Conservation (phyloP, 257 asterid genomes). For the Scutellaria baicalensis region DNA sequence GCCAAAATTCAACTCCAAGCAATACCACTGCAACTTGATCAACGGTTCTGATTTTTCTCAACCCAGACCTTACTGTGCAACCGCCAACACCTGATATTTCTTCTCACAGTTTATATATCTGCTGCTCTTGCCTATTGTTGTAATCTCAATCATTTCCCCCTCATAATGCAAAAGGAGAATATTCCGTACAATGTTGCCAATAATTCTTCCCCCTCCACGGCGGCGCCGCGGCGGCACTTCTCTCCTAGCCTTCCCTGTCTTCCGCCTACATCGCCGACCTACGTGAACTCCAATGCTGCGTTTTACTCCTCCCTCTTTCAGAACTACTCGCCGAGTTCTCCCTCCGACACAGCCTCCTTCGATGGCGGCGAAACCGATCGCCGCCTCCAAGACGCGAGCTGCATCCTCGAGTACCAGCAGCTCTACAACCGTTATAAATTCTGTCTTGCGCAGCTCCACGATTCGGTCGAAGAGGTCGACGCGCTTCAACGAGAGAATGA, state of each 20-base stretch:
- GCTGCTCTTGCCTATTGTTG: background rate
- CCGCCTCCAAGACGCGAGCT: constrained; percentile 37
- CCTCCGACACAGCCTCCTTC: constrained; percentile 39
- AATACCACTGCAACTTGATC: background rate
- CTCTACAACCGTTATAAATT: constrained; percentile 60
- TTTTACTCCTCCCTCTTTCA: constrained; percentile 44
- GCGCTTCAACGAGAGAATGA: constrained; percentile 57
- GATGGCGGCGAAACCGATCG: constrained; percentile 40
- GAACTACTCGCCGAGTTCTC: constrained; percentile 31
- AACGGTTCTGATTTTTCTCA: constrained; percentile 1
- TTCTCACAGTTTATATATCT: constrained; percentile 16
- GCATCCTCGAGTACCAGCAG: constrained; percentile 63
- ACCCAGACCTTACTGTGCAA: background rate
- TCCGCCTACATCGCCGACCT: constrained; percentile 39
- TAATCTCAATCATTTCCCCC: background rate
- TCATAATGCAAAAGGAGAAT: constrained; percentile 38
- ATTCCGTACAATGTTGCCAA: constrained; percentile 18
- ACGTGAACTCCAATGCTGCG: constrained; percentile 31
- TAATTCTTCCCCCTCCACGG: constrained; percentile 18
- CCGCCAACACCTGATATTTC: constrained; percentile 6
- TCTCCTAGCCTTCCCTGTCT: constrained; percentile 34
- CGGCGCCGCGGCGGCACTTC: constrained; percentile 22
- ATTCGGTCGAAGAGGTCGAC: constrained; percentile 49
- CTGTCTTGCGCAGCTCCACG: constrained; percentile 51
- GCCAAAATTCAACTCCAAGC: constrained; percentile 33